Evolutionary conservation across 305 asterid species (phyloP), one percentile per base, ranked within the genome.

Genomic region (Fraxinus sp.): DNA sequence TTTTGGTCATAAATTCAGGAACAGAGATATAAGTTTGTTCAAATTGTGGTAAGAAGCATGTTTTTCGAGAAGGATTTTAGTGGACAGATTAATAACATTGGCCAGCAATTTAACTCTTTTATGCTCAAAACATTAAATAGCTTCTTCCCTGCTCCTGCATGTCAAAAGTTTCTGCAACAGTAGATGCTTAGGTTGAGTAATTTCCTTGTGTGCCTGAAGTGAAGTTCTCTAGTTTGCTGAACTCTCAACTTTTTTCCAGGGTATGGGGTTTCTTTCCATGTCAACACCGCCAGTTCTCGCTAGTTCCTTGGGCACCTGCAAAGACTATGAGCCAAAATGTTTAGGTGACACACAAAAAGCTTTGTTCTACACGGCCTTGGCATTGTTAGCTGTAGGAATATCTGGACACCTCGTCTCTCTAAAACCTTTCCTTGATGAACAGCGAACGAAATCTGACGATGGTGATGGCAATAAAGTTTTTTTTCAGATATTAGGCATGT

Each of bases 271-370:
- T 16, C 39, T 89, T 39, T 52, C 86, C 2, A 83, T 89, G 86
- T 89, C 90, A 13, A 87, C 87, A 2, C 91, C 90, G 14, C 87
- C 89, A 1, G 89, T 89, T 22, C 87, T 88, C 7, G 62, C 80
- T 55, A 80, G 80, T 10, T 32, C 80, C 30, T 81, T 85, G 0
- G 85, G 82, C 26, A 80, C 84, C 4, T 86, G 91, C 82, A 84
- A 81, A 3, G 16, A 68, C 0, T 83, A 86, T 37, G n/a, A 77
- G 74, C 82, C 87, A 8, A 62, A 81, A 62, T 87, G 91, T 80
- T 44, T 86, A 14, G 90, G 89, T 10, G 82, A 52, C 1, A 83
- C 88, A 6, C 90, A 89, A 59, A 89, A 82, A 35, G 87, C 71
- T 30, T 78, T 85, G 4, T 89, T 87, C 75, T 89, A 86, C 33